A percentile compares a stretch with the other conserved stretches of the same genome.
Conservation (phyloP, 805 yeast genomes). For the Candida fluviatilis region DNA sequence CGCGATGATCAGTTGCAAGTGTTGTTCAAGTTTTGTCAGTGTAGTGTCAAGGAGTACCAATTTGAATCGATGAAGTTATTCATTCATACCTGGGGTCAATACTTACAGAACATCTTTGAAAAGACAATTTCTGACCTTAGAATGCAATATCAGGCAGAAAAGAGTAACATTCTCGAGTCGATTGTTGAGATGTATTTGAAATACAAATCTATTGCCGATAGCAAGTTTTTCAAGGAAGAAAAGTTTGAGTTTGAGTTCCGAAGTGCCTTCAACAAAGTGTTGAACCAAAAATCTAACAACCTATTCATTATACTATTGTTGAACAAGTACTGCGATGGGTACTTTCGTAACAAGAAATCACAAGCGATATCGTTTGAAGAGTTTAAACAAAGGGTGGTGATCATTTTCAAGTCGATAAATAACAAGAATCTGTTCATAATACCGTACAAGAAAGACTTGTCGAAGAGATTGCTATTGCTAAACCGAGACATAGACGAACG, state of each 20-base stretch:
- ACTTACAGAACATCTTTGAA: conserved; percentile 3
- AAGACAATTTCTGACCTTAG: conserved; percentile 7
- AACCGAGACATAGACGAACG: conserved; percentile 15
- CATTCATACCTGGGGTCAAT: conserved; percentile 23
- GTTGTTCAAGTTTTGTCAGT: conserved; percentile 17
- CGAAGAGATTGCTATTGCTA: conserved; percentile 28
- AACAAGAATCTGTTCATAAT: conserved; percentile 30
- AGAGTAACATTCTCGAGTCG: not conserved
- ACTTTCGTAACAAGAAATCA: conserved; percentile 17
- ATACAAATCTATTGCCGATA: conserved; percentile 9
- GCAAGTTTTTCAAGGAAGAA: conserved; percentile 13
- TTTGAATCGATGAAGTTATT: conserved; percentile 18
- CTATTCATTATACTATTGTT: conserved; percentile 16
- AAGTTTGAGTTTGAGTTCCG: conserved; percentile 30
- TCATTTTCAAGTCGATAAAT: conserved; percentile 28
- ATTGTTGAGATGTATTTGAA: conserved; percentile 13
- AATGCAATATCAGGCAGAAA: conserved; percentile 2
- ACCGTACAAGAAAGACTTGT: conserved; percentile 31
- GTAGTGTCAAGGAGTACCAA: conserved; percentile 14
- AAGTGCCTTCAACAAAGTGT: conserved; percentile 17
- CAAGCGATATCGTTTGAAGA: conserved; percentile 11
- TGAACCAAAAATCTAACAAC: conserved; percentile 16
- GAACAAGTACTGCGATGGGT: conserved; percentile 29
- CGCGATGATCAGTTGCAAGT: conserved; percentile 12
- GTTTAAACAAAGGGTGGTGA: conserved; percentile 16